These are phyloP conservation scores for Fusarium sp. DNA, from an alignment of 2,329 filamentous ascomycete genomes.

Conservation along the genomic window DNA sequence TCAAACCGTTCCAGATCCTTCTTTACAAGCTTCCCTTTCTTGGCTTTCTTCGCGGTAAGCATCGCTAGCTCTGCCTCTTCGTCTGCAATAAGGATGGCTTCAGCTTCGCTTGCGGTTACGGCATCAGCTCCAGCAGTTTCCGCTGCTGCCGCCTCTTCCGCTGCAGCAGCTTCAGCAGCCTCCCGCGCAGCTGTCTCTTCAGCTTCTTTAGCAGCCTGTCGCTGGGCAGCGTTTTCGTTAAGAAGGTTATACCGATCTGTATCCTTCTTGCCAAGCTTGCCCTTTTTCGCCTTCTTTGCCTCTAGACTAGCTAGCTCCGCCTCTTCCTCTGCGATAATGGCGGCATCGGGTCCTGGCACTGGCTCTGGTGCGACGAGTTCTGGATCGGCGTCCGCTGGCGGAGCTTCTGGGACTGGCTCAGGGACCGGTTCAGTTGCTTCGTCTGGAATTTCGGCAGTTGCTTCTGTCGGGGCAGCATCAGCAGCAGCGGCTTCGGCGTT, in stretches of 20 bases:
- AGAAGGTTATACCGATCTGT: slow-evolving; percentile 36
- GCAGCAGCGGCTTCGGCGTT: slow-evolving; percentile 44
- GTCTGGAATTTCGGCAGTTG: slow-evolving; percentile 28
- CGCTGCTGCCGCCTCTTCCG: slow-evolving; percentile 27
- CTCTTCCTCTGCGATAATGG: slow-evolving; percentile 36
- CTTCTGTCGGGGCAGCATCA: slow-evolving; percentile 5
- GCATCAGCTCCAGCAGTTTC: slow-evolving; percentile 33
- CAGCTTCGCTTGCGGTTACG: slow-evolving; percentile 30
- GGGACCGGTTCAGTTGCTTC: slow-evolving; percentile 26
- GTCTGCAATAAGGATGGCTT: slow-evolving; percentile 26
- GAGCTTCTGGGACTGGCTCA: slow-evolving; percentile 22
- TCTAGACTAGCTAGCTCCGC: slow-evolving; percentile 33
- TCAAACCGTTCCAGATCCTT: slow-evolving; percentile 41
- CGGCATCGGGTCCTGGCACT: slow-evolving; percentile 28
- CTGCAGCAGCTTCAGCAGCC: slow-evolving; percentile 24
- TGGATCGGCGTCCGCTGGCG: slow-evolving; percentile 15
- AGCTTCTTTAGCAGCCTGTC: slow-evolving; percentile 32
- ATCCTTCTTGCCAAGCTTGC: slow-evolving; percentile 41
- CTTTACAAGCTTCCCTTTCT: slow-evolving; percentile 39
- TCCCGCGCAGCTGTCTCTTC: slow-evolving; percentile 43
- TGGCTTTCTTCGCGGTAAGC: slow-evolving; percentile 38
- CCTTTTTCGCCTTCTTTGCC: slow-evolving; percentile 40
- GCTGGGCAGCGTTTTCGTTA: slow-evolving; percentile 30
- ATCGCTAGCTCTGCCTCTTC: slow-evolving; percentile 41
- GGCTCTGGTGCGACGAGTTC: slow-evolving; percentile 10